phyloP scores from a whole-genome alignment of 768 basidiomycete genomes.

The Rubroboletus pulcherrimus region DNA sequence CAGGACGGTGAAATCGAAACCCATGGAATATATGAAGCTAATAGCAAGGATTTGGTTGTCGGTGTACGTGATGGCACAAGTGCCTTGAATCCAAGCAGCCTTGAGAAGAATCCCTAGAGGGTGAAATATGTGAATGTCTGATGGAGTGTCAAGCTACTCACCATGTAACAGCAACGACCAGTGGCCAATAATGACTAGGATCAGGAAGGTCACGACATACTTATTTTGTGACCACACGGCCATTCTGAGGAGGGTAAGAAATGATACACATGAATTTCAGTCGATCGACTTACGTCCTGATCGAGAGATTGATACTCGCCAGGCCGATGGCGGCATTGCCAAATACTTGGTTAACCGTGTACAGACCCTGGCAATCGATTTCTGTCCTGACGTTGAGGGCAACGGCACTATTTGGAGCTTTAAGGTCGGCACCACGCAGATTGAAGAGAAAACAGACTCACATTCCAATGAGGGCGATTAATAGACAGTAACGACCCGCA shows the following conservation, averaged over 20 bases:
- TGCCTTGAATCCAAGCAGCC: slow-evolving; percentile 48
- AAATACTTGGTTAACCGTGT: slow-evolving; percentile 63
- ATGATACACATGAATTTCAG: not conserved
- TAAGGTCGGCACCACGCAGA: not conserved
- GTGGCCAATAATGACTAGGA: slow-evolving; percentile 59
- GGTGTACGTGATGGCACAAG: slow-evolving; percentile 59
- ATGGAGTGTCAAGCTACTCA: slow-evolving; percentile 17
- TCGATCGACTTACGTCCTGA: slow-evolving; percentile 52
- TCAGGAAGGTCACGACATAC: slow-evolving; percentile 50
- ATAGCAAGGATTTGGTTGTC: slow-evolving; percentile 57
- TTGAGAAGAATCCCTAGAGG: slow-evolving; percentile 53
- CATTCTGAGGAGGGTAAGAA: slow-evolving; percentile 40
- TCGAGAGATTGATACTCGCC: slow-evolving; percentile 66
- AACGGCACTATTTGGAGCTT: slow-evolving; percentile 39
- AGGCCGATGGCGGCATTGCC: slow-evolving; percentile 67
- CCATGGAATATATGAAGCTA: slow-evolving; percentile 73
- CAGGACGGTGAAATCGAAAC: slow-evolving; percentile 63
- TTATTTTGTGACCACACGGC: slow-evolving; percentile 64
- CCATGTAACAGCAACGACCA: slow-evolving; percentile 72
- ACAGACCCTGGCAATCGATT: slow-evolving; percentile 64
- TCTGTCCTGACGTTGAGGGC: slow-evolving; percentile 56
- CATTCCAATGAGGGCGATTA: slow-evolving; percentile 69
- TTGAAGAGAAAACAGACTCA: slow-evolving; percentile 31
- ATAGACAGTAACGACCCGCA: slow-evolving; percentile 59
- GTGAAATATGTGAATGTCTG: not conserved